Evolutionary conservation across 352 stramenopile species (phyloP).

Genomic region (Globisporangium acanthophoron): DNA sequence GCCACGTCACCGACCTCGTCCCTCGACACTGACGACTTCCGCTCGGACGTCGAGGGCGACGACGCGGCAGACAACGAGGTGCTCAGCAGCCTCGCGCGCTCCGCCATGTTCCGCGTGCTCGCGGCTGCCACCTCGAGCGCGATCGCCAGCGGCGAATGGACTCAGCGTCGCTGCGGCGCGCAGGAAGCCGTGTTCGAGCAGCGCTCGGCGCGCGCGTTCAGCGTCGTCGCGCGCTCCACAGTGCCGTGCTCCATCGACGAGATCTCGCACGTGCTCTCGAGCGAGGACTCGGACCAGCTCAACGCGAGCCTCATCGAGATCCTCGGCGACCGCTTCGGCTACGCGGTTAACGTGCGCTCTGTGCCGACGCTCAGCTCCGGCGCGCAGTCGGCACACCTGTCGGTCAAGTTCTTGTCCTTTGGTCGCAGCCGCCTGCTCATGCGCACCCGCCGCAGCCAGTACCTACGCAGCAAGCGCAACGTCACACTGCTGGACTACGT

Average conservation of each 20-base stretch:
- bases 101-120: conserved; percentile 12
- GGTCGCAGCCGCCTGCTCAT: conserved; percentile 8
- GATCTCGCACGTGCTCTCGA: conserved; percentile 16
- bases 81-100: conserved; percentile 7
- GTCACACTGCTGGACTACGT: conserved; percentile 20
- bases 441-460: background rate
- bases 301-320: conserved; percentile 25
- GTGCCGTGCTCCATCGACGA: conserved; percentile 22
- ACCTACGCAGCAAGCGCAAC: conserved; percentile 5
- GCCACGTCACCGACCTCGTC: conserved; percentile 9
- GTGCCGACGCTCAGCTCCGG: conserved; percentile 3
- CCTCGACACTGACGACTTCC: background rate
- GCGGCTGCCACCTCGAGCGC: conserved; percentile 4
- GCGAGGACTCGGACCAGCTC: conserved; percentile 20
- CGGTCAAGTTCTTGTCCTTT: conserved; percentile 24
- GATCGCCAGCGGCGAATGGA: conserved; percentile 6
- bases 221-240: conserved; percentile 13
- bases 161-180: conserved; percentile 1
- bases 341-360: conserved; percentile 20
- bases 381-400: conserved; percentile 11
- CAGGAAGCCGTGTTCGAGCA: conserved; percentile 8
- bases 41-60: background rate
- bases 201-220: conserved; percentile 10
- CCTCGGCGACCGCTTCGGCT: conserved; percentile 19
- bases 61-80: conserved; percentile 5